Evolutionary conservation across 768 basidiomycete species (phyloP), one percentile per base, ranked within the genome.

Genomic region (Russula virescens): DNA sequence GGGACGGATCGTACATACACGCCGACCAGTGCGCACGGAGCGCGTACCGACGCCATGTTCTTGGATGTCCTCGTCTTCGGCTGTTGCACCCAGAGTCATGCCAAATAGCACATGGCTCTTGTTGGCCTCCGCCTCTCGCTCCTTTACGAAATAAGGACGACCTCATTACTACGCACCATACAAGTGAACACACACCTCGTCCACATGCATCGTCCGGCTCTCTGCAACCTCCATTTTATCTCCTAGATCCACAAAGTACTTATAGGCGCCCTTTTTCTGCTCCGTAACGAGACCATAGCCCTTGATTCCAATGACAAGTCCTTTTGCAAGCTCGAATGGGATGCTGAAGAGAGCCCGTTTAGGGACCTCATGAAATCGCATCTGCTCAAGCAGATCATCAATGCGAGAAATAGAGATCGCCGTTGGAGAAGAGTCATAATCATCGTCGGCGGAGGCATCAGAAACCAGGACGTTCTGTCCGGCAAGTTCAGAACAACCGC

Each of bases 271-370:
- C 73, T 88, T 95, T 72, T 82, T 89, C 74, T 95, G 93, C 69
- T 94, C 88, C 1, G 91, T 91, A 18, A 98, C 81, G 48, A 96
- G 74, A 10, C 91, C 87, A 73, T 96, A 99, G 85, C 91, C 91
- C 74, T 93, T 94, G 52, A 93, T 78, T 11, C 91, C 89, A 64
- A 94, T 88, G 7, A 80, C 79, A 54, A 94, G 80, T 21, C 81
- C 85, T 61, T 87, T 78, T 0, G 84, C 92, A 28, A 98, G 77
- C 60, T 86, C 80, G 53, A 99, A 83, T 1, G 92, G 91, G 43
- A 95, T 78, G 65, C 80, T 90, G 73, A 92, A 98, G 19, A 84
- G 76, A 0, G 91, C 83, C 16, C 94, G 83, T 72, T 96, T 98
- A 0, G 90, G 85, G 2, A 85, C 82, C 73, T 94, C 91, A 63